Conservation (phyloP, 1,284 basidiomycete species). For the Ceratobasidium sp. region DNA sequence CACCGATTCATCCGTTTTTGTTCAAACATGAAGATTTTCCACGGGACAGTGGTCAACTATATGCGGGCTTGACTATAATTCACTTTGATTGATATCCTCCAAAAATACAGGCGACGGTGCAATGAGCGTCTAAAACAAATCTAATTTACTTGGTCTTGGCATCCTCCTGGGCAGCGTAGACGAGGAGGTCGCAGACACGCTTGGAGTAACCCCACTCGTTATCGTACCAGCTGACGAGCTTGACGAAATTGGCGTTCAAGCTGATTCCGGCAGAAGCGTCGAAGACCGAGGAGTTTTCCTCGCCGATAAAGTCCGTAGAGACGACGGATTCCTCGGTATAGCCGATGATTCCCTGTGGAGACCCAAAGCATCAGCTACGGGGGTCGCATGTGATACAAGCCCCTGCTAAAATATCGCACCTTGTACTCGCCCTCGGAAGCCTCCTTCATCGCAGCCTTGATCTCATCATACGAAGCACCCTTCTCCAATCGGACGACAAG, state of each 20-base stretch:
- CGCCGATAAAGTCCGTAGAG: conserved; percentile 92
- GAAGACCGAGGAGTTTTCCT: conserved; percentile 84
- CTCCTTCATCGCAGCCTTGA: conserved; percentile 88
- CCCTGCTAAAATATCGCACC: conserved; percentile 40
- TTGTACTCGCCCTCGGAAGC: conserved; percentile 78
- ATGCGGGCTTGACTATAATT: not conserved
- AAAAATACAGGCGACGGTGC: not conserved
- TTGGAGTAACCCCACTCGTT: conserved; percentile 97
- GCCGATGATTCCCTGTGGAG: conserved; percentile 78
- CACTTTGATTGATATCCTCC: not conserved
- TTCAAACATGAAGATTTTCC: too few relatives aligned
- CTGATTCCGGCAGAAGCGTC: conserved; percentile 94
- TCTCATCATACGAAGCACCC: conserved; percentile 85
- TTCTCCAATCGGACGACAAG: conserved; percentile 95
- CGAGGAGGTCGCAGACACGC: conserved; percentile 92
- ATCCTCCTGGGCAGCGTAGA: conserved; percentile 84
- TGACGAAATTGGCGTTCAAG: conserved; percentile 94
- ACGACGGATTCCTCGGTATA: conserved; percentile 98
- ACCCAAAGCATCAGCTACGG: not conserved
- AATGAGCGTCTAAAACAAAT: not conserved
- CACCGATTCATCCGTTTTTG: too few relatives aligned
- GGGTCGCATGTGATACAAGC: not conserved
- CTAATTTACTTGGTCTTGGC: conserved; percentile 42
- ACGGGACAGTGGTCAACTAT: not conserved
- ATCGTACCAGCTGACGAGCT: conserved; percentile 96